phyloP scores from a whole-genome alignment of 23 red algal species.

The Agarophyton chilense region DNA sequence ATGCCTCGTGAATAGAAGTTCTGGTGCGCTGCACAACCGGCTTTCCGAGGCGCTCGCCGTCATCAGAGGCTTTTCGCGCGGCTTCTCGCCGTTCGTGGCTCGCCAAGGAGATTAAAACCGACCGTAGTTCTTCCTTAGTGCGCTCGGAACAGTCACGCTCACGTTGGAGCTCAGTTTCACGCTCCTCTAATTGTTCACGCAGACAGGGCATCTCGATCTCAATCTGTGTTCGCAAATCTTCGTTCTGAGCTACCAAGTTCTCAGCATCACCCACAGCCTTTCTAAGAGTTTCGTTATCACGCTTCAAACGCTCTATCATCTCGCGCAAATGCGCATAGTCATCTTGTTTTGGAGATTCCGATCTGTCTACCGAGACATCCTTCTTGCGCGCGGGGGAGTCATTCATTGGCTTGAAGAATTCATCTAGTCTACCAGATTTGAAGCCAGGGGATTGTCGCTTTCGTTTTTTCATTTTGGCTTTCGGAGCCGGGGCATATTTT shows the following conservation, averaged over 20 bases:
- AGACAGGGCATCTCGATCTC: slow-evolving; percentile 42
- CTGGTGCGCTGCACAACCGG: slow-evolving; percentile 63
- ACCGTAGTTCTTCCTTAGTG: slow-evolving; percentile 14
- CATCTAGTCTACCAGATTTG: slow-evolving; percentile 39
- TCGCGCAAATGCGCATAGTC: slow-evolving; percentile 29
- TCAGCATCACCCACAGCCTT: slow-evolving; percentile 29
- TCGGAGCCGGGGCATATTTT: slow-evolving; percentile 37
- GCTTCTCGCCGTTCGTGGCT: slow-evolving; percentile 43
- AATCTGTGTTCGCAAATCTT: slow-evolving; percentile 53
- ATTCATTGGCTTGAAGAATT: slow-evolving; percentile 59
- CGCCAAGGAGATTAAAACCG: slow-evolving; percentile 30
- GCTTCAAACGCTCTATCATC: slow-evolving; percentile 26
- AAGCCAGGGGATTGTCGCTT: slow-evolving; percentile 21
- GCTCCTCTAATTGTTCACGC: slow-evolving; percentile 39
- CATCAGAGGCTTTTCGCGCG: slow-evolving; percentile 9
- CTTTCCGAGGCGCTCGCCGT: slow-evolving; percentile 78
- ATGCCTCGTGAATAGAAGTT: slow-evolving; percentile 80
- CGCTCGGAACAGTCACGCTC: slow-evolving; percentile 9
- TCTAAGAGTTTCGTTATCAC: slow-evolving; percentile 40
- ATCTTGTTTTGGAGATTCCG: neutral
- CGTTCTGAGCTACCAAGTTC: slow-evolving; percentile 36
- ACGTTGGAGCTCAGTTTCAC: neutral
- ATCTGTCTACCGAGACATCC: neutral
- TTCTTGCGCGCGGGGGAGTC: slow-evolving; percentile 17
- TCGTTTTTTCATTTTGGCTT: slow-evolving; percentile 34